phyloP scores from a whole-genome alignment of 108 stramenopile genomes.

The Skeletonema potamos region DNA sequence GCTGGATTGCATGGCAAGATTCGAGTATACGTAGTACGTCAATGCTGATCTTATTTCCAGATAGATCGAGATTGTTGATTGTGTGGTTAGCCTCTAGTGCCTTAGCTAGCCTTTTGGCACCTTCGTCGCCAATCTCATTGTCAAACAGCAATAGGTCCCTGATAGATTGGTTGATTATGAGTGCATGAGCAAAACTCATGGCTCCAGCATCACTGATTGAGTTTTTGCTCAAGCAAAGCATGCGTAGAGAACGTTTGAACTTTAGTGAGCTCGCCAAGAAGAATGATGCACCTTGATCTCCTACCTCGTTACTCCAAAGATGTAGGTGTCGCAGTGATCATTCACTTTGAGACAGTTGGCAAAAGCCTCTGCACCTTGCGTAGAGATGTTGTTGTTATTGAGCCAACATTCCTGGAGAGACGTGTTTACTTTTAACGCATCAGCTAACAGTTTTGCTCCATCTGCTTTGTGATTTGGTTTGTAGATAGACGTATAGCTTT shows the following conservation, averaged over 20 bases:
- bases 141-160: conserved; percentile 35
- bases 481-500: conserved; percentile 43
- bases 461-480: conserved; percentile 7
- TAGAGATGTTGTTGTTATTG: background rate
- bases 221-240: conserved; percentile 11
- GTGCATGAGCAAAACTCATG: conserved; percentile 18
- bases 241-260: background rate
- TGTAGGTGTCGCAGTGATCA: background rate
- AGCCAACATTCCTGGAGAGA: background rate
- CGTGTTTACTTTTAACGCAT: background rate
- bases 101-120: background rate
- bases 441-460: conserved; percentile 5
- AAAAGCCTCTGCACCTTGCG: background rate
- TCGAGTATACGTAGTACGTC: background rate
- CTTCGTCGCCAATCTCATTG: conserved; percentile 15
- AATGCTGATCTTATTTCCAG: background rate
- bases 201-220: conserved; percentile 31
- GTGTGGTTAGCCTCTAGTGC: background rate
- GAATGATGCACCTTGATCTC: background rate
- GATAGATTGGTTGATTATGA: conserved; percentile 15
- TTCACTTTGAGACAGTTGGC: background rate
- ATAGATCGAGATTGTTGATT: background rate
- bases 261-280: background rate
- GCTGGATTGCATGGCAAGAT: no score
- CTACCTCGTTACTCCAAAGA: background rate